Conservation (phyloP, 2,329 filamentous ascomycete genomes). For the Lojkania enalia region DNA sequence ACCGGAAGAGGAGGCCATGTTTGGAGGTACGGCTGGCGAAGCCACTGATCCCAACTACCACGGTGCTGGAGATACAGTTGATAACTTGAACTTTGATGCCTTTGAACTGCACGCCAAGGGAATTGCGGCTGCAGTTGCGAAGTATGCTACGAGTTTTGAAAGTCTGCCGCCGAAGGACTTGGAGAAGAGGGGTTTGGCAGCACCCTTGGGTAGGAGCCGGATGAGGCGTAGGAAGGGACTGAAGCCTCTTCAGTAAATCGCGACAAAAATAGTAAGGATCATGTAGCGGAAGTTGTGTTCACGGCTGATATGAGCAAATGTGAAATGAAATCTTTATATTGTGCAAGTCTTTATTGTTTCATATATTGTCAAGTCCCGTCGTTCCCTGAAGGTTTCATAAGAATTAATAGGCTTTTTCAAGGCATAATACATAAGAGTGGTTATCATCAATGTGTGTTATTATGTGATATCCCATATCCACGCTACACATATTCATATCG, state of each 20-base stretch:
- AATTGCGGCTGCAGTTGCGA: slow-evolving; percentile 41
- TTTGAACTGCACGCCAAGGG: slow-evolving; percentile 37
- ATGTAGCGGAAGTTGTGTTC: not conserved
- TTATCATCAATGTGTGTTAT: too few relatives aligned
- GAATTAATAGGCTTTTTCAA: too few relatives aligned
- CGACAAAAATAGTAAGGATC: not conserved
- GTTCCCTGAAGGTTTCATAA: too few relatives aligned
- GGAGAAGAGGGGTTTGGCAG: not conserved
- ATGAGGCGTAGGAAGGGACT: not conserved
- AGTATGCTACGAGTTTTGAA: slow-evolving; percentile 32
- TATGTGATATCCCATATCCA: too few relatives aligned
- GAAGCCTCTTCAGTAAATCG: not conserved
- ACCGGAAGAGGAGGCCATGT: slow-evolving; percentile 35
- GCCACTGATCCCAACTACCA: slow-evolving; percentile 44
- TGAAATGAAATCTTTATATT: not conserved
- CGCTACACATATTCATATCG: too few relatives aligned
- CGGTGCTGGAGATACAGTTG: slow-evolving; percentile 38
- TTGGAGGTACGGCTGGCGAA: slow-evolving; percentile 39
- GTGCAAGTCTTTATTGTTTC: too few relatives aligned
- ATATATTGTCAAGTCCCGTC: too few relatives aligned
- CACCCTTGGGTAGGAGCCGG: not conserved
- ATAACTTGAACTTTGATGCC: slow-evolving; percentile 39
- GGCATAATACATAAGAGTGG: too few relatives aligned
- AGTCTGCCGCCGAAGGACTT: slow-evolving; percentile 30
- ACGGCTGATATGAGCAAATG: not conserved